Conservation (phyloP, 83 land plant genomes). For the Thuja plicata region DNA sequence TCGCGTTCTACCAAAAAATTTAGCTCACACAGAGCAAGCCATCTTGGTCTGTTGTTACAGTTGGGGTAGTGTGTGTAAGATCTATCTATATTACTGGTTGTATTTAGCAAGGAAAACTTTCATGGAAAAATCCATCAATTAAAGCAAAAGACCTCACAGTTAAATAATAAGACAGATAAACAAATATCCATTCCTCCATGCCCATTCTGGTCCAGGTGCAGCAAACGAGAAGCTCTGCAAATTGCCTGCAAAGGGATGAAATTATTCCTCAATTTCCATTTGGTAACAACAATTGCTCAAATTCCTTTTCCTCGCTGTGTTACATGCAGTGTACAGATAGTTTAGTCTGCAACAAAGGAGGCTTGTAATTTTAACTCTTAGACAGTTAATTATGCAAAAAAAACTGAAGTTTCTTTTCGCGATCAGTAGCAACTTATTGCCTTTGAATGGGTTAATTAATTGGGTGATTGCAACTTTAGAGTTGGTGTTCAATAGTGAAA, state of each 20-base stretch:
- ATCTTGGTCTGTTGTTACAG: background rate
- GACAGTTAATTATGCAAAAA: background rate
- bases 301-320: background rate
- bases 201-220: background rate
- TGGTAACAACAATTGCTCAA: background rate
- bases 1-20: background rate
- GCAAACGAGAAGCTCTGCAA: no score
- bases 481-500: background rate
- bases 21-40: background rate
- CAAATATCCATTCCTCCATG: background rate
- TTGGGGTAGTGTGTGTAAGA: no score
- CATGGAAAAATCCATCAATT: background rate
- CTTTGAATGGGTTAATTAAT: no score
- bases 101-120: background rate
- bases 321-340: background rate
- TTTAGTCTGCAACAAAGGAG: background rate
- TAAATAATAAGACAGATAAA: background rate
- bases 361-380: no score
- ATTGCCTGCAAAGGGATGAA: background rate
- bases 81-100: background rate
- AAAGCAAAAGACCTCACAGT: no score
- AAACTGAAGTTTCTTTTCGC: background rate
- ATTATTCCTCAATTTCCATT: background rate
- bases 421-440: background rate
- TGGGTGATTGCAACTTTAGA: background rate